Evolutionary conservation across 768 basidiomycete genomes (phyloP).

Genomic region (Glaciozyma martinii): DNA sequence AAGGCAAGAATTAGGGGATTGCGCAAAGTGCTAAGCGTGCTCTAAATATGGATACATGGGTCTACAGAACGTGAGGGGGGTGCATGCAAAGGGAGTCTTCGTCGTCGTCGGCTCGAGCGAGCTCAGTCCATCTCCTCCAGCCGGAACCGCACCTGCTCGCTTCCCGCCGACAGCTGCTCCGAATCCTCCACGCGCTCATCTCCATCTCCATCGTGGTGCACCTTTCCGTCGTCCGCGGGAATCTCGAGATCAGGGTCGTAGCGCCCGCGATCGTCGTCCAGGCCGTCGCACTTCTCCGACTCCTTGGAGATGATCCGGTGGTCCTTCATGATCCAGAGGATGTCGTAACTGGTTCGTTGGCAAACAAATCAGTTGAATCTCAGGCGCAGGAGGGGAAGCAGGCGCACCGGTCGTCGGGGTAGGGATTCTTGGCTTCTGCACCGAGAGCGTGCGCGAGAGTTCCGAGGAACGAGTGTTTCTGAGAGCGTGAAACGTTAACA

Average conservation of each 20-base stretch:
- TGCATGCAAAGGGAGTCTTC: no score
- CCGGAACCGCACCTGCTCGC: no score
- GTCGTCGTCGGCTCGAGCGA: no score
- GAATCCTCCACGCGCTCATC: neutral
- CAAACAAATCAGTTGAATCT: no score
- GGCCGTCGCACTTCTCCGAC: conserved; percentile 20
- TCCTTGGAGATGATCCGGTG: conserved; percentile 21
- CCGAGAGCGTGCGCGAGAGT: conserved; percentile 17
- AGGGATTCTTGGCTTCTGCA: neutral
- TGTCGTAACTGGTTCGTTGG: conserved; percentile 13
- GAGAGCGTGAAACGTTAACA: neutral
- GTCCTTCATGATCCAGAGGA: conserved; percentile 25
- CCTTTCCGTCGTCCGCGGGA: neutral
- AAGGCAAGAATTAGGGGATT: no score
- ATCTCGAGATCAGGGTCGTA: conserved; percentile 24
- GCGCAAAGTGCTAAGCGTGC: no score
- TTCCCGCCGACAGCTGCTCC: no score
- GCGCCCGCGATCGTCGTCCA: conserved; percentile 5
- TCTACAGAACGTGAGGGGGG: no score
- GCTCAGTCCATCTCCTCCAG: no score
- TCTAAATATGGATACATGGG: no score
- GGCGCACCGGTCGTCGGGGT: conserved; percentile 25
- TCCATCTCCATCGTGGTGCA: neutral
- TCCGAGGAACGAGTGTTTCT: conserved; percentile 29
- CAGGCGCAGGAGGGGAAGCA: neutral